A percentile compares a stretch with the other conserved stretches of the same genome.
phyloP scores from a whole-genome alignment of 2,329 filamentous ascomycete species.

The Ceratocystis albifundus region DNA sequence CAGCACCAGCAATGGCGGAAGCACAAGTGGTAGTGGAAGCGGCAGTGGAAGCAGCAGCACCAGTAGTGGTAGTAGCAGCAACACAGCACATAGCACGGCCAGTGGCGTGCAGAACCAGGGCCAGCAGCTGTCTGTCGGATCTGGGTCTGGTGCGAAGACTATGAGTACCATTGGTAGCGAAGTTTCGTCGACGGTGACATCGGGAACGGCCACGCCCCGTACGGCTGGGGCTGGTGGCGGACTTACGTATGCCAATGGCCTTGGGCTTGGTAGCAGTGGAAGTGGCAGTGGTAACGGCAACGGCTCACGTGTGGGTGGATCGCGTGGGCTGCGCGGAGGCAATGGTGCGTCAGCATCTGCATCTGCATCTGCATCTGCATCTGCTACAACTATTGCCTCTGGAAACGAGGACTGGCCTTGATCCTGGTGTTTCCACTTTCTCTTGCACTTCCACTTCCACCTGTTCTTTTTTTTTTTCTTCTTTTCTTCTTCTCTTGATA shows the following conservation, averaged over 20 bases:
- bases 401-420: constrained; percentile 29
- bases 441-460: constrained; percentile 10
- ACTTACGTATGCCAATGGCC: constrained; percentile 21
- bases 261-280: constrained; percentile 13
- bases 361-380: constrained; percentile 5
- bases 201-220: constrained; percentile 19
- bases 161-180: constrained; percentile 17
- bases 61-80: background rate
- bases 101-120: background rate
- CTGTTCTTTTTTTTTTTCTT: constrained; percentile 18
- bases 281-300: background rate
- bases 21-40: constrained; percentile 18
- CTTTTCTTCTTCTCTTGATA: constrained; percentile 22
- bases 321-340: constrained; percentile 13
- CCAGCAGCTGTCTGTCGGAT: constrained; percentile 6
- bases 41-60: background rate
- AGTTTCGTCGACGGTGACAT: constrained; percentile 15
- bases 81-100: background rate
- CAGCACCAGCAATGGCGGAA: constrained; percentile 22
- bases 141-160: background rate
- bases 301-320: constrained; percentile 7
- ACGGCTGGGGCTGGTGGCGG: constrained; percentile 5
- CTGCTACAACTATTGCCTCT: background rate
- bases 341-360: background rate
- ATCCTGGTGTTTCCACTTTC: constrained; percentile 31